phyloP scores from a whole-genome alignment of 306 rosid genomes.

The Ammopiptanthus mongolicus region DNA sequence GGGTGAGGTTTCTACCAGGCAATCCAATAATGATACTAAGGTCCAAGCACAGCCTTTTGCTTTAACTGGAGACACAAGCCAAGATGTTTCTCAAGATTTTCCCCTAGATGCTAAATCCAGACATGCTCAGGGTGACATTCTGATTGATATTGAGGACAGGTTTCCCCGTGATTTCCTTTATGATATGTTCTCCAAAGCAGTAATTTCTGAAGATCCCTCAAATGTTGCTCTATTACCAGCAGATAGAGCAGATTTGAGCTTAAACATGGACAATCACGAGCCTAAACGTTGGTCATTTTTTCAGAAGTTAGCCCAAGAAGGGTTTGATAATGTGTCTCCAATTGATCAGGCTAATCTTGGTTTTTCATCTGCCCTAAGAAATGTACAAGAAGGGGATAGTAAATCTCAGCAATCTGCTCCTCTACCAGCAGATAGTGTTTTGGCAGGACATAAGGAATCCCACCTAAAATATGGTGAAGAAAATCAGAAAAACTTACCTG shows the following conservation, averaged over 20 bases:
- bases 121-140: slow-evolving; percentile 64
- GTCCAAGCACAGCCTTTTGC: slow-evolving; percentile 30
- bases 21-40: slow-evolving; percentile 19
- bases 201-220: slow-evolving; percentile 56
- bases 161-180: slow-evolving; percentile 82
- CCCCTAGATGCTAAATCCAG: slow-evolving; percentile 35
- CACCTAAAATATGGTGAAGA: slow-evolving; percentile 41
- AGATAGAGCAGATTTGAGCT: slow-evolving; percentile 78
- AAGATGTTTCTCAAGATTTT: slow-evolving; percentile 38
- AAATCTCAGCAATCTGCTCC: slow-evolving; percentile 41
- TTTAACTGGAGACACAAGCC: slow-evolving; percentile 29
- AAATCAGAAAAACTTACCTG: slow-evolving; percentile 41
- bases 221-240: slow-evolving; percentile 48
- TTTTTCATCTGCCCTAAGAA: slow-evolving; percentile 40
- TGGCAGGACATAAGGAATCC: slow-evolving; percentile 34
- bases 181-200: slow-evolving; percentile 86
- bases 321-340: slow-evolving; percentile 60
- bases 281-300: slow-evolving; percentile 85
- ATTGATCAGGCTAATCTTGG: slow-evolving; percentile 71
- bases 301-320: slow-evolving; percentile 81
- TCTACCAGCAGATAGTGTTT: slow-evolving; percentile 33
- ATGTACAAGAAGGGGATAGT: slow-evolving; percentile 38
- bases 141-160: slow-evolving; percentile 78
- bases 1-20: slow-evolving; percentile 36
- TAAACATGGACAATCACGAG: slow-evolving; percentile 75